phyloP scores from a whole-genome alignment of 2,329 filamentous ascomycete genomes.

The Ilyonectria destructans region DNA sequence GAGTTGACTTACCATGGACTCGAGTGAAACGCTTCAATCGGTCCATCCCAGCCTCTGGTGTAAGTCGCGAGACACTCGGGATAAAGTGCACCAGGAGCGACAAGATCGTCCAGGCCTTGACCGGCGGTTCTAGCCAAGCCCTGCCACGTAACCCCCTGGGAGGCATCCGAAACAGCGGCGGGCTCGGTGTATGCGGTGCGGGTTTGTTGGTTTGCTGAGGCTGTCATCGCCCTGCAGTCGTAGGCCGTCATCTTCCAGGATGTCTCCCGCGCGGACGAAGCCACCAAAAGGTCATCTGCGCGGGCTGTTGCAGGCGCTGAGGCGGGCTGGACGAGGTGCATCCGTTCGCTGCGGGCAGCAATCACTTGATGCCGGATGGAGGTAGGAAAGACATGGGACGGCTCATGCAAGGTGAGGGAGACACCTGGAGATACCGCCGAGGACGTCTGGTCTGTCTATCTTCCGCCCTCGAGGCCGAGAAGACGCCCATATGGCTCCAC shows the following conservation, averaged over 20 bases:
- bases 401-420: neutral
- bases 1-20: neutral
- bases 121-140: neutral
- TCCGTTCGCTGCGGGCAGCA: neutral
- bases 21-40: constrained; percentile 2
- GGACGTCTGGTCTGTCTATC: neutral
- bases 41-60: constrained; percentile 6
- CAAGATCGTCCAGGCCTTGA: neutral
- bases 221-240: constrained; percentile 11
- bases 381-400: constrained; percentile 1
- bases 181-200: constrained; percentile 8
- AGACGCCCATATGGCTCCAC: neutral
- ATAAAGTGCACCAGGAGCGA: neutral
- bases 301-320: neutral
- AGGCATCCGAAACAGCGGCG: neutral
- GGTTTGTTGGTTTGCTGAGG: constrained; percentile 18
- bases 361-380: constrained; percentile 10
- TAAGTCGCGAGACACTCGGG: neutral
- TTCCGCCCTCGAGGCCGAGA: too few relatives aligned
- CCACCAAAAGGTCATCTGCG: neutral
- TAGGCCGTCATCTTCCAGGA: constrained; percentile 9
- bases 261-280: constrained; percentile 5
- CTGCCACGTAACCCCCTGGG: constrained; percentile 9
- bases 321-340: constrained; percentile 12
- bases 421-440: neutral